Conservation (phyloP, 2,329 filamentous ascomycete species). For the Phialophora expanda region DNA sequence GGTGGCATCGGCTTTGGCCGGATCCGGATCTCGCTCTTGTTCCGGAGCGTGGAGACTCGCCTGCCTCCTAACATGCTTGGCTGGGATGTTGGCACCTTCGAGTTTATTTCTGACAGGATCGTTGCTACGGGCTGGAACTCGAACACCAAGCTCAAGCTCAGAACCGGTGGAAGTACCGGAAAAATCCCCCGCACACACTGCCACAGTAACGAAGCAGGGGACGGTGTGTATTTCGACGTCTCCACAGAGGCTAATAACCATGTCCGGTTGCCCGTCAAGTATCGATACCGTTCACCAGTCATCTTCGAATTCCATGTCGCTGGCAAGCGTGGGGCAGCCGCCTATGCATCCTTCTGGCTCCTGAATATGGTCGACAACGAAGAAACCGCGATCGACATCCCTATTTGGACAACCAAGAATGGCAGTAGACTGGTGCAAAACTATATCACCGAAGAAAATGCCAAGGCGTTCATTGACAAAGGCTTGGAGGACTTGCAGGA, state of each 20-base stretch:
- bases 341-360: slow-evolving; percentile 84
- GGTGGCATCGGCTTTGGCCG: slow-evolving; percentile 92
- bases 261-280: slow-evolving; percentile 83
- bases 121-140: slow-evolving; percentile 63
- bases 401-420: slow-evolving; percentile 84
- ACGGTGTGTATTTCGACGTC: slow-evolving; percentile 66
- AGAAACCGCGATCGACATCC: slow-evolving; percentile 78
- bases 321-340: slow-evolving; percentile 71
- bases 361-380: slow-evolving; percentile 83
- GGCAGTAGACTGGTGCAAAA: slow-evolving; percentile 82
- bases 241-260: slow-evolving; percentile 56
- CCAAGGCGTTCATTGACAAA: slow-evolving; percentile 63
- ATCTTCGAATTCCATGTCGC: slow-evolving; percentile 82
- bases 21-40: slow-evolving; percentile 83
- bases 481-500: slow-evolving; percentile 78
- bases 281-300: slow-evolving; percentile 85
- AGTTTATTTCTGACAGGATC: slow-evolving; percentile 77
- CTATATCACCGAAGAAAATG: slow-evolving; percentile 83
- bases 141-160: slow-evolving; percentile 71
- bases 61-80: slow-evolving; percentile 85
- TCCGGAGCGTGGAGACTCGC: slow-evolving; percentile 84
- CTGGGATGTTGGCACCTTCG: slow-evolving; percentile 95
- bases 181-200: slow-evolving; percentile 70
- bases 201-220: slow-evolving; percentile 62
- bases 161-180: slow-evolving; percentile 83